These are phyloP conservation scores for Fraxinus greggii DNA, from an alignment of 305 asterid genomes.

Conservation along the genomic window DNA sequence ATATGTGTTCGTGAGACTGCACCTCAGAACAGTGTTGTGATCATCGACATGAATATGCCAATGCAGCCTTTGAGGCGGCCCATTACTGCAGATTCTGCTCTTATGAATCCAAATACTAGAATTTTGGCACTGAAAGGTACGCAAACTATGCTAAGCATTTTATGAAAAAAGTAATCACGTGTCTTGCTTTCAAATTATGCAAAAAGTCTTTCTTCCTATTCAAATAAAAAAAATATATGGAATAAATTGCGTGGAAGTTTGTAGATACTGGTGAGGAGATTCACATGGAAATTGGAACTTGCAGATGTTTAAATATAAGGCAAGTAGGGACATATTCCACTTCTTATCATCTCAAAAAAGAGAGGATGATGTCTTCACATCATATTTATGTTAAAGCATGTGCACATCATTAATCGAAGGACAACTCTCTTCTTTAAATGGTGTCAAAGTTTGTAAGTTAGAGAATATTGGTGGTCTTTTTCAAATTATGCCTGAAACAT, in stretches of 20 bases:
- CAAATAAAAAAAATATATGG: neutral
- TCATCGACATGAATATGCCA: conserved; percentile 95
- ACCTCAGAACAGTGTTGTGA: conserved; percentile 94
- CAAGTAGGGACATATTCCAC: neutral
- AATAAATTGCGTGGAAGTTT: neutral
- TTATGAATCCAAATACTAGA: conserved; percentile 91
- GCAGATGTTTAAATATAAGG: neutral
- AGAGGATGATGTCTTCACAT: neutral
- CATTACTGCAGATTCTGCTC: conserved; percentile 97
- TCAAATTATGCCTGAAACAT: neutral
- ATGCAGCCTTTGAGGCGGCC: conserved; percentile 97
- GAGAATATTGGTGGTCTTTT: neutral
- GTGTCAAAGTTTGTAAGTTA: neutral
- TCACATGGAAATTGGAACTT: neutral
- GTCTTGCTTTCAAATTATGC: neutral
- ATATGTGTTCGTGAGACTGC: conserved; percentile 97
- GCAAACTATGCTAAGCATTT: conserved; percentile 2
- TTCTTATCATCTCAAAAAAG: neutral
- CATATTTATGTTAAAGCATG: neutral
- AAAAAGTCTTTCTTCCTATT: neutral
- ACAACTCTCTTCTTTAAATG: neutral
- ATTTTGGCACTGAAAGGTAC: conserved; percentile 88
- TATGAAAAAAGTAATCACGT: neutral
- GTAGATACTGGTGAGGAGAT: neutral
- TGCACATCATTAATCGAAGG: neutral